Evolutionary conservation across 176 grass and related monocot genomes (phyloP), one percentile per base, ranked within the genome.

Genomic region (Carex cristatella): DNA sequence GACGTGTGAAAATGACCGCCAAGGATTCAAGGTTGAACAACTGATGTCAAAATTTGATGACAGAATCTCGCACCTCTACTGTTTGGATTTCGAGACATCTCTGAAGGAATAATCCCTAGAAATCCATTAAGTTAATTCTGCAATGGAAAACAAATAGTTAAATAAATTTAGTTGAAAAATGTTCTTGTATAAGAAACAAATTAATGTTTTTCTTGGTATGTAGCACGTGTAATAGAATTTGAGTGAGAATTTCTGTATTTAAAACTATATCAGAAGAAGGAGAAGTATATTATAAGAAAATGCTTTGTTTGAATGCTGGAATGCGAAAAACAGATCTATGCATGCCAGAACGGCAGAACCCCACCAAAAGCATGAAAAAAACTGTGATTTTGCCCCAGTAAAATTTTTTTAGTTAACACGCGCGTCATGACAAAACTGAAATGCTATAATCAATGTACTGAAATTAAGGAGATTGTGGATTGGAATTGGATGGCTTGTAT

Each of bases 11-110:
- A 88, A 85, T 19, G 79, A 77, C 8, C 84, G 83, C 38, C 11
- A 16, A 54, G 90, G 88, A 61, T 87, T 92, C 59, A 72, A 64
- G 8, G 74, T 85, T 82, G 67, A 73, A 18, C 85, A 79, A 40
- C 30, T 91, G 48, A 74, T 86, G 86, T 94, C 89, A 11, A 89
- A 85, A 79, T 86, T 92, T 3, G 88, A 94, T n/a, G 71, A 87
- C 18, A 86, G 81, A 84, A 68, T 83, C 70, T 77, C 90, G 35
- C 79, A 85, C 35, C 90, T 94, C 18, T 94, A 92, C 42, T 87
- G 58, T 61, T 65, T 77, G 58, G 79, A 84, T 88, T 12, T 80
- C 10, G 61, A 48, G 3, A 42, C 72, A 65, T 54, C 27, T 49
- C 38, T 16, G 12, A 67, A 83, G 11, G 63, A 83, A 83, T 31